These are phyloP conservation scores for Seminavis robusta DNA, from an alignment of 108 stramenopile genomes.

Conservation along the genomic window DNA sequence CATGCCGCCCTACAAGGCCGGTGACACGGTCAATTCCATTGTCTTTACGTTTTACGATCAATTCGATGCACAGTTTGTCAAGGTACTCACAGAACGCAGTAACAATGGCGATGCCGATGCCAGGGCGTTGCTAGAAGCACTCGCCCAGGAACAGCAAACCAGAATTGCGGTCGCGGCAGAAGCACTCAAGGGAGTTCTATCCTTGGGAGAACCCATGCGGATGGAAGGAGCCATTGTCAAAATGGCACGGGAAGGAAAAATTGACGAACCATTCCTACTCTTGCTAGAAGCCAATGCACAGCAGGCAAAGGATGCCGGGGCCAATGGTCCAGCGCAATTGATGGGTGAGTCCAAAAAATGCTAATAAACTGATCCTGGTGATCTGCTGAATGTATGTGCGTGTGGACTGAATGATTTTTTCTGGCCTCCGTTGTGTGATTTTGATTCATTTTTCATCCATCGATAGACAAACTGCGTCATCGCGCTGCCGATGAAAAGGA, in stretches of 20 bases:
- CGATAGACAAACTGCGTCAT: conserved; percentile 43
- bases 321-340: conserved; percentile 69
- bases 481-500: conserved; percentile 81
- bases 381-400: too few relatives aligned
- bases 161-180: conserved; percentile 66
- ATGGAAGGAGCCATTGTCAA: conserved; percentile 86
- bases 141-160: conserved; percentile 67
- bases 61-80: conserved; percentile 51
- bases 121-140: conserved; percentile 54
- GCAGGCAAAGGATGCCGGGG: conserved; percentile 75
- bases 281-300: conserved; percentile 84
- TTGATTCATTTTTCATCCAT: too few relatives aligned
- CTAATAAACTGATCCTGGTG: too few relatives aligned
- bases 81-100: conserved; percentile 28
- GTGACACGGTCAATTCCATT: conserved; percentile 53
- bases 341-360: too few relatives aligned
- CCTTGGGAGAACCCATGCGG: conserved; percentile 77
- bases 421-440: too few relatives aligned
- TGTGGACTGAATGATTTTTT: too few relatives aligned
- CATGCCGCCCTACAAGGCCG: conserved; percentile 79
- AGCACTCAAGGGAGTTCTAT: conserved; percentile 54
- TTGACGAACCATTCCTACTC: conserved; percentile 80
- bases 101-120: conserved; percentile 63
- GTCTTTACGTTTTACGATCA: conserved; percentile 73
- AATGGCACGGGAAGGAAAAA: conserved; percentile 64